Base-by-base conservation (phyloP, 345 rosid species). In the Conringia planisiliqua region DNA sequence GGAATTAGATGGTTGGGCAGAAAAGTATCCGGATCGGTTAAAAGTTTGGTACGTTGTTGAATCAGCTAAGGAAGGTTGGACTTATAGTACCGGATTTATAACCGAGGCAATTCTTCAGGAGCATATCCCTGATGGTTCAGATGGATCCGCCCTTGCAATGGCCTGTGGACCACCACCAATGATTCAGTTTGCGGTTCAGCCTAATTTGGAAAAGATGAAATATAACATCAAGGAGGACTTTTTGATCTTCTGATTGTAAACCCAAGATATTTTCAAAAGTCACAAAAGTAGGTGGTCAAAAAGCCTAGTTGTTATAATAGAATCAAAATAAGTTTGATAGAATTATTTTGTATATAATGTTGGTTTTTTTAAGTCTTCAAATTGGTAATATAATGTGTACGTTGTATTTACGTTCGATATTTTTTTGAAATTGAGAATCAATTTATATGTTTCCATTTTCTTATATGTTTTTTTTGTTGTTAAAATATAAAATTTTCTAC, bases 81-180 rank as follows among this genome's bases (percentile, higher is more conserved):
- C 51, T 20, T 90, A 89, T 43, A 89, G 97, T 56, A 58, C 76
- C 5, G 99, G 99, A 20, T 85, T 79, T 83, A 48, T 95, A 47
- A 87, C 86, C 2, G 97, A 92, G 68, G 78, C 35, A 12, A 77
- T 91, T 54, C 50, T 95, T 65, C 65, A 96, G 24, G 90, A 85
- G 26, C 97, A 87, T 58, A 26, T 89, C 1, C 97, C 97, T 0
- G 81, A 74, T 12, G 97, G 97, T 20, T 79, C 83, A 9, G 76
- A 75, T 2, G 96, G 88, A 3, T 68, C 84, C 5, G 6, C 78
- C 1, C 78, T 91, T 27, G 99, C 97, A 0, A 72, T 95, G 81
- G 87, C 92, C 0, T 95, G 97, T 52, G 99, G 99, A 10, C 97
- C 99, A 3, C 99, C 99, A 0, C 92, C 96, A 0, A 91, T 95